A percentile compares a stretch with the other conserved stretches of the same genome.
Evolutionary conservation across 164 flowering plant species (phyloP).

Genomic region (Dillenia turbinata): DNA sequence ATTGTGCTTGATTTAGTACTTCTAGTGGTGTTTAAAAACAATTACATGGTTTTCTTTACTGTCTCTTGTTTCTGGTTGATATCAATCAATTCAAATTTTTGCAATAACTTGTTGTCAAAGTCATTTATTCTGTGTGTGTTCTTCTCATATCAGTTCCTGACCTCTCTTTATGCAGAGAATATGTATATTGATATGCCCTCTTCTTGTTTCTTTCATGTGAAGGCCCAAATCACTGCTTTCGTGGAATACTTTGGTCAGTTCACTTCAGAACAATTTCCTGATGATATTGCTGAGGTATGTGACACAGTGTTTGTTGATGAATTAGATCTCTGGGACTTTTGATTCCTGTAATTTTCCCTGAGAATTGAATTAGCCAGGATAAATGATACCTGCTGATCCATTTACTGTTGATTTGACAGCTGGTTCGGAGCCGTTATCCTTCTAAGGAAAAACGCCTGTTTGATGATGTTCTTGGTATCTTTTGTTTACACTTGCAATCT

Average conservation of each 20-base stretch:
- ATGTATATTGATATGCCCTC: no score
- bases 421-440: slow-evolving; percentile 78
- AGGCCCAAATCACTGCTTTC: slow-evolving; percentile 90
- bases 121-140: no score
- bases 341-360: not conserved
- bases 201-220: not conserved
- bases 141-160: no score
- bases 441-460: slow-evolving; percentile 65
- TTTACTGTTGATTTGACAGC: slow-evolving; percentile 35
- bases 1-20: no score
- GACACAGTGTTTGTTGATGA: not conserved
- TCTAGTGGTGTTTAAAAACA: no score
- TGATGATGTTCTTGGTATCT: slow-evolving; percentile 90
- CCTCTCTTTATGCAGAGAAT: no score
- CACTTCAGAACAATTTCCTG: slow-evolving; percentile 87
- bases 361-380: not conserved
- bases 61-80: no score
- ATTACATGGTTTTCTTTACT: no score
- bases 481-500: not conserved
- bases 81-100: no score
- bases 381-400: not conserved
- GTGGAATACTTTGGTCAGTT: slow-evolving; percentile 93
- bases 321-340: not conserved
- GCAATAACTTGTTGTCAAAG: no score
- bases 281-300: slow-evolving; percentile 89